Percentiles rank a stretch among this genome's conserved stretches.
These are phyloP conservation scores for Aspergillus fructus DNA, from an alignment of 2,329 filamentous ascomycete genomes.

Conservation along the genomic window DNA sequence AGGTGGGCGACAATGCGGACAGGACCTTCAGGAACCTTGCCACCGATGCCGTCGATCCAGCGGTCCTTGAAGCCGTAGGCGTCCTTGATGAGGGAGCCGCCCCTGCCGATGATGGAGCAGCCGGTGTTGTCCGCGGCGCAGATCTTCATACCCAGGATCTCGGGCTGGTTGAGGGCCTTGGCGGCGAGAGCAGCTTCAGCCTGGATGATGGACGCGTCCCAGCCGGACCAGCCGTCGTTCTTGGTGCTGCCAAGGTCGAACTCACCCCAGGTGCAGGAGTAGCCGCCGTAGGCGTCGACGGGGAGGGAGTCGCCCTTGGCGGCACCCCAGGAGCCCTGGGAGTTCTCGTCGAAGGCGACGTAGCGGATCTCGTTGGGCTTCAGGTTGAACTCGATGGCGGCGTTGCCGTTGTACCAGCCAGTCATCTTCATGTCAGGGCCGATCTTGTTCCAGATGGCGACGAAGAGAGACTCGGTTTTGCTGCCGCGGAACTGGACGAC, in stretches of 20 bases:
- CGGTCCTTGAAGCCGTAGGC: conserved; percentile 28
- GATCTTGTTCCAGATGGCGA: conserved; percentile 43
- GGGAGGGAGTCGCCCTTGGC: conserved; percentile 27
- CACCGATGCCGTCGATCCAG: conserved; percentile 36
- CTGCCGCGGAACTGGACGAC: conserved; percentile 33
- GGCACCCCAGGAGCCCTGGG: conserved; percentile 39
- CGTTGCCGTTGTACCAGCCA: conserved; percentile 36
- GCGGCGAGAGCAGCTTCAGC: conserved; percentile 25
- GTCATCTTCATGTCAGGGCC: conserved; percentile 34
- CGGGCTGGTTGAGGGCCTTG: conserved; percentile 5
- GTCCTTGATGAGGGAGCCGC: conserved; percentile 23
- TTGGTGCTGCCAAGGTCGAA: conserved; percentile 34
- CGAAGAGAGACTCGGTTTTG: conserved; percentile 32
- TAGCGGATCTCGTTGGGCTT: conserved; percentile 32
- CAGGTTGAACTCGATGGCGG: conserved; percentile 33
- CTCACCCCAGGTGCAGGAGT: conserved; percentile 39
- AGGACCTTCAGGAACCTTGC: conserved; percentile 11
- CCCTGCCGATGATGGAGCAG: conserved; percentile 32
- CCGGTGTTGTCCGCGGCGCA: conserved; percentile 25
- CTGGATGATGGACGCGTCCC: conserved; percentile 42
- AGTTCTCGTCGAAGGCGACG: conserved; percentile 40
- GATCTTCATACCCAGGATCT: conserved; percentile 37
- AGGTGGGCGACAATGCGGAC: conserved; percentile 4
- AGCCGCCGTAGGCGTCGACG: conserved; percentile 30
- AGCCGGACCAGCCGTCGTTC: conserved; percentile 39